Evolutionary conservation across 2,329 filamentous ascomycete genomes (phyloP).

Genomic region (Calonectria hawksworthii): DNA sequence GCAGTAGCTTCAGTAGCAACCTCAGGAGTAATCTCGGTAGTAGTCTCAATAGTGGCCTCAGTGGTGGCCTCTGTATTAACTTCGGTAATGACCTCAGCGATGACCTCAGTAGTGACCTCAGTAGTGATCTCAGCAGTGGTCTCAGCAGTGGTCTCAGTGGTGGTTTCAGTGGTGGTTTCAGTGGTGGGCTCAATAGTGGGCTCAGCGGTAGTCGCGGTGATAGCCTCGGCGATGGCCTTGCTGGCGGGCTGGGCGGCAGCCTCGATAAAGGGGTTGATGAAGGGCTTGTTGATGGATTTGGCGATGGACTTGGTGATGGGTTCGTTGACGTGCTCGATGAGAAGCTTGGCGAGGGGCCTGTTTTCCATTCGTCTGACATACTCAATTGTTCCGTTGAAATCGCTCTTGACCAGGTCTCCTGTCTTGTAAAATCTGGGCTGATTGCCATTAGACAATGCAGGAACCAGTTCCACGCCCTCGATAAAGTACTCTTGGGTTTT

Average conservation of each 20-base stretch:
- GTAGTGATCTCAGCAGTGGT: no score
- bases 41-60: no score
- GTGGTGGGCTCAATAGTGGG: no score
- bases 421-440: slow-evolving; percentile 54
- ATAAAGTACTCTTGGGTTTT: background rate
- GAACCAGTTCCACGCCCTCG: background rate
- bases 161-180: no score
- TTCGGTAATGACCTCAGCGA: background rate
- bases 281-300: no score
- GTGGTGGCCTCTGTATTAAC: no score
- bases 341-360: slow-evolving; percentile 73
- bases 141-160: no score
- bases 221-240: background rate
- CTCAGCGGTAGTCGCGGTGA: no score
- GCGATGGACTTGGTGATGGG: background rate
- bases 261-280: no score
- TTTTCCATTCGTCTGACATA: slow-evolving; percentile 68
- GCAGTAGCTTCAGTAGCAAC: no score
- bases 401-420: slow-evolving; percentile 61
- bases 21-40: no score
- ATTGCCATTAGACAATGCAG: background rate
- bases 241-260: no score
- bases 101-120: background rate
- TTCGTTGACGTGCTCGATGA: background rate
- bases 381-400: slow-evolving; percentile 54